Evolutionary conservation across 73 alveolate genomes (phyloP).

Genomic region (Blepharisma japonicum): DNA sequence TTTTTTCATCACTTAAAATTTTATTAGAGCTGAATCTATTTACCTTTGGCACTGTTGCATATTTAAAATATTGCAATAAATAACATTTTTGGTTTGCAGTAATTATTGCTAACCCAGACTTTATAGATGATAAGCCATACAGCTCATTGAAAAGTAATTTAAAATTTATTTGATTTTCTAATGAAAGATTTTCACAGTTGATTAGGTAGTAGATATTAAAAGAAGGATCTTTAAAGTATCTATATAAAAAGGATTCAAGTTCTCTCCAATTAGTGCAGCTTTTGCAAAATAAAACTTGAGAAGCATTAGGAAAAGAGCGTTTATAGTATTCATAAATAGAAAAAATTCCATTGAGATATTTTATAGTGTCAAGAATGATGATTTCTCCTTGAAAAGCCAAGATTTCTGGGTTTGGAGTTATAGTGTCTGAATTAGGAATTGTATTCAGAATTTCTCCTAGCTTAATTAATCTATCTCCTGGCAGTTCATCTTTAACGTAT

Average conservation of each 20-base stretch:
- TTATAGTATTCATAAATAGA: not conserved
- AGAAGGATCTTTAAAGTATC: not conserved
- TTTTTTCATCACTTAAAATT: not conserved
- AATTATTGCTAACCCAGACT: not conserved
- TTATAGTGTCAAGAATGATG: not conserved
- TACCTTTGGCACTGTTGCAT: not conserved
- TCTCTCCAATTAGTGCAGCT: not conserved
- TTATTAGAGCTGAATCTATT: not conserved
- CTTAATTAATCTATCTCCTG: too few species aligned
- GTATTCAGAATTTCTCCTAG: too few species aligned
- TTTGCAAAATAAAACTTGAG: not conserved
- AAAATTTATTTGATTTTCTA: conserved; percentile 5
- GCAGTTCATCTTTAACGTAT: too few species aligned
- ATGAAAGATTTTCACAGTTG: not conserved
- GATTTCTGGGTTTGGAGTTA: too few species aligned
- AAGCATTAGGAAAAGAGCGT: not conserved
- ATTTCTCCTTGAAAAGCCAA: not conserved
- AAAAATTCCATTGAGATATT: not conserved
- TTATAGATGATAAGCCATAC: too few species aligned
- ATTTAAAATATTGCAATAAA: not conserved
- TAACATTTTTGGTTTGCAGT: not conserved
- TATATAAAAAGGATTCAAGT: not conserved
- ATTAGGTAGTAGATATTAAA: not conserved
- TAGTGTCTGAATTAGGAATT: too few species aligned
- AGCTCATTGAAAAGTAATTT: not conserved